These are phyloP conservation scores for Whalleya microplaca DNA, from an alignment of 2,329 filamentous ascomycete species.

Conservation along the genomic window DNA sequence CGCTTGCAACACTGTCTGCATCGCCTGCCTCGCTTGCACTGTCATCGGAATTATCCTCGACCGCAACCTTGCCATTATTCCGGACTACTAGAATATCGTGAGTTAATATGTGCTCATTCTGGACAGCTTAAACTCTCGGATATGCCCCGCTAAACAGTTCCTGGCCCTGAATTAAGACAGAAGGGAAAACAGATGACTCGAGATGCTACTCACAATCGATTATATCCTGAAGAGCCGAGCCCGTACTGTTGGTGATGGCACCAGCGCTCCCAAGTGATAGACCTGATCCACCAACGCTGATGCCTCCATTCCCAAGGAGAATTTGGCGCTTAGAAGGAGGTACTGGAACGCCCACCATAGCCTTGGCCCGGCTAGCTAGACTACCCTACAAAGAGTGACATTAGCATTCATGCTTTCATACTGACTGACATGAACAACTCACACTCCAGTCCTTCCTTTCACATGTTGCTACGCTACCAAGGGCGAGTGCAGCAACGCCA, in stretches of 20 bases:
- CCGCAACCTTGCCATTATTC: too few species aligned
- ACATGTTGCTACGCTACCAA: conserved; percentile 6
- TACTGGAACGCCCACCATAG: conserved; percentile 1
- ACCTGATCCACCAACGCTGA: background rate
- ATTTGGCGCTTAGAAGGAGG: conserved; percentile 8
- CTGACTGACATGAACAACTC: background rate
- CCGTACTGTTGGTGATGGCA: background rate
- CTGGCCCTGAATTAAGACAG: too few species aligned
- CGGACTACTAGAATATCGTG: too few species aligned
- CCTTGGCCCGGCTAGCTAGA: conserved; percentile 17
- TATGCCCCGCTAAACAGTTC: too few species aligned
- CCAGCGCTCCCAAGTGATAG: background rate
- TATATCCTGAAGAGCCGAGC: background rate
- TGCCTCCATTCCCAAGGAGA: background rate
- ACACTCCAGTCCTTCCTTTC: conserved; percentile 10
- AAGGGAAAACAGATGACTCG: too few species aligned
- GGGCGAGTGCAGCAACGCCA: conserved; percentile 8
- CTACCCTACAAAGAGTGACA: conserved; percentile 11
- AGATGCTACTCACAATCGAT: background rate
- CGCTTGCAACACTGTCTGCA: too few species aligned
- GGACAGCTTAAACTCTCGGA: too few species aligned
- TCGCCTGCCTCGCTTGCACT: too few species aligned
- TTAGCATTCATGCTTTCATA: background rate
- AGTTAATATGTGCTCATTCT: too few species aligned
- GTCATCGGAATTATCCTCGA: too few species aligned